Evolutionary conservation across 805 yeast genomes (phyloP).

Genomic region (Zygosaccharomyces rouxii): DNA sequence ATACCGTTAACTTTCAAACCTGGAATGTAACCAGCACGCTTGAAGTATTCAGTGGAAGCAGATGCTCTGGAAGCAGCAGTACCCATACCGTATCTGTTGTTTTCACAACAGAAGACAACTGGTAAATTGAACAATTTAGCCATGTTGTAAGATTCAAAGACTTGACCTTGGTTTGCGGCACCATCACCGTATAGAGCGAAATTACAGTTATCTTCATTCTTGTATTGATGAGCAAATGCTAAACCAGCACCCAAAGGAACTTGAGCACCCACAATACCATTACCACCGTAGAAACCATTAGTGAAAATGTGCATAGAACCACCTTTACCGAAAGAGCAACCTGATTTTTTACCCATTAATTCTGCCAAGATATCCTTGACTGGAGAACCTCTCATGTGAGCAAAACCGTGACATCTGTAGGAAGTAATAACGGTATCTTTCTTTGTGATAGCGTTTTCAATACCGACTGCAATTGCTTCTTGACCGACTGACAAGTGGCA

Average conservation of each 20-base stretch:
- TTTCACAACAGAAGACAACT: constrained; percentile 92
- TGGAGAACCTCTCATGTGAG: constrained; percentile 92
- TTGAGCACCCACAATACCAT: constrained; percentile 99
- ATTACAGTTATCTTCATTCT: constrained; percentile 71
- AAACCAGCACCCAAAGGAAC: constrained; percentile 97
- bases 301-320: constrained; percentile 99
- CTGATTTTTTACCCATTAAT: constrained; percentile 92
- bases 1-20: constrained; percentile 98
- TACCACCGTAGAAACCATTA: constrained; percentile 95
- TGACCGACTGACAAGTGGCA: constrained; percentile 98
- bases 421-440: constrained; percentile 91
- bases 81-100: constrained; percentile 99
- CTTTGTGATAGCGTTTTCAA: constrained; percentile 85
- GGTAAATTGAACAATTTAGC: constrained; percentile 98
- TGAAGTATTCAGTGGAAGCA: constrained; percentile 93
- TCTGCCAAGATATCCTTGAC: constrained; percentile 90
- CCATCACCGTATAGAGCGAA: constrained; percentile 97
- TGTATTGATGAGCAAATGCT: constrained; percentile 97
- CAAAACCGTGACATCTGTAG: constrained; percentile 98
- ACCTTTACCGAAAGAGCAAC: constrained; percentile 97
- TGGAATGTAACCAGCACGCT: constrained; percentile 99
- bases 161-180: constrained; percentile 99
- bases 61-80: constrained; percentile 96
- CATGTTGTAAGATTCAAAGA: constrained; percentile 96
- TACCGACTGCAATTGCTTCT: constrained; percentile 98